Base-by-base conservation (phyloP, 1,284 basidiomycete genomes). In the Filobasidium uniguttulatum region DNA sequence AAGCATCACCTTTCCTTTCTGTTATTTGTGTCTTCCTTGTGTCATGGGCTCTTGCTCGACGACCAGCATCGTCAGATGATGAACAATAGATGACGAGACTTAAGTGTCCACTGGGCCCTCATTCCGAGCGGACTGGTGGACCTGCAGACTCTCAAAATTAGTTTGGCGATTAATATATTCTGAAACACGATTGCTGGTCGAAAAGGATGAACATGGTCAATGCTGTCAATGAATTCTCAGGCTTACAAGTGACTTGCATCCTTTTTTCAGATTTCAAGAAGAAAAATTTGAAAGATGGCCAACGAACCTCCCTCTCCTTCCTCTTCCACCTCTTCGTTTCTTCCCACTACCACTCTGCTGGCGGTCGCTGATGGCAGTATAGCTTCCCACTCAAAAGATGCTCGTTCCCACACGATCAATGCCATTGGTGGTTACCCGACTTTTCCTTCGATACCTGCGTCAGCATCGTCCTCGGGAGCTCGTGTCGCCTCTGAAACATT, bases 361-460 rank as follows among this genome's bases (percentile, higher is more conserved):
- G 68, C 67, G 19, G 52, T 70, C 12, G 67, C 68, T 2, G 68
- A 70, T 44, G 68, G 67, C 4, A 56, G 60, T 1, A 61, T 69
- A 23, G 55, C 60, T 12, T 22, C 54, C 1, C 48, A 53, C 12
- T 52, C 59, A 7, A n/a, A 57, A 7, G 62, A 65, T 37, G 48
- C 53, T 0, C 49, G 25, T 19, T 62, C 60, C 3, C 61, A 63
- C 54, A 59, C 57, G 12, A 56, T 61, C 1, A 68, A 65, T 3
- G 55, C 59, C 30, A 62, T 70, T 31, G 69, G 69, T 19, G 69
- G 69, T 2, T 66, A 68, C 53, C 66, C 69, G 0, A 45, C 64
- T 30, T 70, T 68, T 54, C 66, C 63, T 19, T 55, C 60, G 17
- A 48, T 60, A 10, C 55, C 59, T 20, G 52, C 56, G 14, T 53